Evolutionary conservation across 352 stramenopile genomes (phyloP).

Genomic region (Phytophthora crassamura): DNA sequence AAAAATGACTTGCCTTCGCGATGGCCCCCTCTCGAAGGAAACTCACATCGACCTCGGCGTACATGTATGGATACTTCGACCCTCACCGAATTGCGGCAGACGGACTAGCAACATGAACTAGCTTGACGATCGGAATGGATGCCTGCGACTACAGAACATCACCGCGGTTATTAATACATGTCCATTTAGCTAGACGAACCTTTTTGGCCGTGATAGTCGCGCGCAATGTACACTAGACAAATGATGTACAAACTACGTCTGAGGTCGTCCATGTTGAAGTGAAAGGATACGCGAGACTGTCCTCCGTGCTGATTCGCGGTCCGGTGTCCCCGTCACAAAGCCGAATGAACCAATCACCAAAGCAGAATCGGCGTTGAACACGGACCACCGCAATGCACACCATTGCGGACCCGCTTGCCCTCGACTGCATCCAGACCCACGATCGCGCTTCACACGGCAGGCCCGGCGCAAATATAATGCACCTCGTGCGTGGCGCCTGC

Average conservation of each 20-base stretch:
- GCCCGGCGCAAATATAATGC: conserved; percentile 22
- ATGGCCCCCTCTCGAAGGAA: neutral
- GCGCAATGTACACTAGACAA: neutral
- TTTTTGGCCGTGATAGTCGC: conserved; percentile 1
- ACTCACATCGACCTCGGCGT: no score
- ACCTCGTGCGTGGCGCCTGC: neutral
- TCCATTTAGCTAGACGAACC: conserved; percentile 3
- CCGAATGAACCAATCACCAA: conserved; percentile 11
- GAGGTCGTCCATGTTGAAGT: conserved; percentile 22
- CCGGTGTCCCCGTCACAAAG: neutral
- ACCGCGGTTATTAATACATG: neutral
- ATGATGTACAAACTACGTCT: neutral
- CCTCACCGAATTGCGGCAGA: no score
- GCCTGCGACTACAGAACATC: no score
- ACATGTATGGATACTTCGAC: no score
- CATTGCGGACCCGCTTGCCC: no score
- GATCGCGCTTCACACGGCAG: no score
- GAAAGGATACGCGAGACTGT: conserved; percentile 12
- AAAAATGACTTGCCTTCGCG: neutral
- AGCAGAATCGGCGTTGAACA: neutral
- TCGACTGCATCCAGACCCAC: no score
- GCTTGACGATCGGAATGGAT: conserved; percentile 2
- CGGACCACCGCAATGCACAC: neutral
- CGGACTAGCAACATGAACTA: neutral
- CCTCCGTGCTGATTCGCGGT: conserved; percentile 13